Percentiles rank a stretch among this genome's conserved stretches.
Evolutionary conservation across 2,329 filamentous ascomycete species (phyloP).

Genomic region (Rhexocercosporidium sp.): DNA sequence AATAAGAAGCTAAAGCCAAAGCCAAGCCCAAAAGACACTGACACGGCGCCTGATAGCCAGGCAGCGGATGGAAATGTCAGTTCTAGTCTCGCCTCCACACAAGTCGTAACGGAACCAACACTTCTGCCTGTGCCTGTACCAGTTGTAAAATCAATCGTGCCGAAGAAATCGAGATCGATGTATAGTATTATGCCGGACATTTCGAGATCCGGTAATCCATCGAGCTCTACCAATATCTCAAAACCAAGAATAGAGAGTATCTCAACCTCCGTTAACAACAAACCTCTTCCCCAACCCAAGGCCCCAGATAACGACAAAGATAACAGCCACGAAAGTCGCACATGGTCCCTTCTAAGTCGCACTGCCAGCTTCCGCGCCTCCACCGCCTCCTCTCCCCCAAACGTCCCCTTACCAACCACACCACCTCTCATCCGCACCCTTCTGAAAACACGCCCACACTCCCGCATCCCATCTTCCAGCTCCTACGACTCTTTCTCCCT

Average conservation of each 20-base stretch:
- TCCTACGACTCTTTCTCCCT: not conserved
- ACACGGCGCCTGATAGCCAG: too few relatives aligned
- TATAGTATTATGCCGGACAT: not conserved
- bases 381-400: not conserved
- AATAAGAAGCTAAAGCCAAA: not conserved
- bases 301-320: not conserved
- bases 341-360: not conserved
- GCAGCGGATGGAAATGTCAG: not conserved
- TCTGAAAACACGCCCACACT: not conserved
- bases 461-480: not conserved
- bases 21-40: not conserved
- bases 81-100: not conserved
- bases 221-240: not conserved
- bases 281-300: not conserved
- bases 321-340: too few relatives aligned
- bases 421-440: not conserved
- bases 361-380: not conserved
- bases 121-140: not conserved
- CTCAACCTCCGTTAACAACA: not conserved
- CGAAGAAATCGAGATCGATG: not conserved
- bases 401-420: not conserved
- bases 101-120: not conserved
- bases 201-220: not conserved
- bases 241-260: not conserved
- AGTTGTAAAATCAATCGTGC: too few relatives aligned